These are phyloP conservation scores for Talaromyces verruculosus DNA, from an alignment of 2,329 filamentous ascomycete species.

Conservation along the genomic window DNA sequence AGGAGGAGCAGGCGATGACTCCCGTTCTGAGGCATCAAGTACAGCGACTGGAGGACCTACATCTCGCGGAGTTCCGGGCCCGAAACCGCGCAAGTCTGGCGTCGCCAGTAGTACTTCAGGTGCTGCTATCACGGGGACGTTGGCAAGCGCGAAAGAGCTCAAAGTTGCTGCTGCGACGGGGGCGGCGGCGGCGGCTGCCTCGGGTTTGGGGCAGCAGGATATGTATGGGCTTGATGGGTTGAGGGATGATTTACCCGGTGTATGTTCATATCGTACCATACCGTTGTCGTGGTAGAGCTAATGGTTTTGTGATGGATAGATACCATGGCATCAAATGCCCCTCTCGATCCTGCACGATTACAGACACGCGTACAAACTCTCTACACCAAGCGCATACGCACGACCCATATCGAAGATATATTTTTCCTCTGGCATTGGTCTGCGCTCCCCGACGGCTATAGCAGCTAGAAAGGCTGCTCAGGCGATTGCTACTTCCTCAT, in stretches of 20 bases:
- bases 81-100: constrained; percentile 35
- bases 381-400: constrained; percentile 46
- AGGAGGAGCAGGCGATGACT: constrained; percentile 43
- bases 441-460: constrained; percentile 47
- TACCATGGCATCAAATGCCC: constrained; percentile 46
- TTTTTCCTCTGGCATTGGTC: constrained; percentile 47
- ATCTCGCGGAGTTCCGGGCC: constrained; percentile 25
- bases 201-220: constrained; percentile 3
- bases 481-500: constrained; percentile 1
- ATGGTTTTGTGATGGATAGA: constrained; percentile 29
- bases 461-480: constrained; percentile 37
- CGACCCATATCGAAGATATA: constrained; percentile 49
- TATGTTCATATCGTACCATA: not conserved
- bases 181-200: constrained; percentile 14
- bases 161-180: constrained; percentile 27
- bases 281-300: not conserved
- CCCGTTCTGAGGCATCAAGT: constrained; percentile 50
- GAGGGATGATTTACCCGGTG: constrained; percentile 20
- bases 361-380: constrained; percentile 49
- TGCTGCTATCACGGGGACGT: not conserved
- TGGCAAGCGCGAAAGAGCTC: constrained; percentile 25
- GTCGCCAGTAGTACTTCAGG: constrained; percentile 17
- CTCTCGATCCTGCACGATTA: constrained; percentile 50
- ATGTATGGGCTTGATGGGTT: not conserved
- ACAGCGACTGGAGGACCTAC: constrained; percentile 37